These are phyloP conservation scores for Colletotrichum sp. DNA, from an alignment of 2,329 filamentous ascomycete species.

Conservation along the genomic window DNA sequence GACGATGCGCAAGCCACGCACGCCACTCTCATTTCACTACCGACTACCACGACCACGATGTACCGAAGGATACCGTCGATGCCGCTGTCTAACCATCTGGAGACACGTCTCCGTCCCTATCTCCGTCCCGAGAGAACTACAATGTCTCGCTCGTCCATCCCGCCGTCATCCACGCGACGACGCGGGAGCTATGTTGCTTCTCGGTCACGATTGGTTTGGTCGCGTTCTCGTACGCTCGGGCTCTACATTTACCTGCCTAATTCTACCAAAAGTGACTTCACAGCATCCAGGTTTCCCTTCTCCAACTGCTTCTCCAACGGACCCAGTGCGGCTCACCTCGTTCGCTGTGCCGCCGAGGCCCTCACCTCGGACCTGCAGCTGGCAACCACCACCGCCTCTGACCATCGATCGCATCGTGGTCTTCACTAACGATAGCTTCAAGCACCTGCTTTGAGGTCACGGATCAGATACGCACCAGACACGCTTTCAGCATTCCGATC, in stretches of 20 bases:
- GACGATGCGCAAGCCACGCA: slow-evolving; percentile 19
- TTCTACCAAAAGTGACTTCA: background rate
- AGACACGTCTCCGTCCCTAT: background rate
- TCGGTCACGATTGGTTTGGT: background rate
- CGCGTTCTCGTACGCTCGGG: background rate
- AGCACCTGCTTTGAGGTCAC: background rate
- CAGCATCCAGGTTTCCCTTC: background rate
- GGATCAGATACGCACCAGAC: background rate
- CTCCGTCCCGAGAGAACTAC: background rate
- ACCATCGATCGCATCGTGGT: background rate
- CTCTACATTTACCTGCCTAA: background rate
- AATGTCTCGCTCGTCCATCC: background rate
- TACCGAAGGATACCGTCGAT: background rate
- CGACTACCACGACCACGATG: background rate
- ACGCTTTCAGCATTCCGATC: background rate
- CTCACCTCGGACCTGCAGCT: background rate
- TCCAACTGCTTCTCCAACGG: background rate
- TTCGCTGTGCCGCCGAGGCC: background rate
- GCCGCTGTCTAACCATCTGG: background rate
- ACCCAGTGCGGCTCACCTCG: background rate
- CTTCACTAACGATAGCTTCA: background rate
- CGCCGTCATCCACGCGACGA: slow-evolving; percentile 2
- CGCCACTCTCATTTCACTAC: background rate
- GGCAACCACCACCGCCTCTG: background rate
- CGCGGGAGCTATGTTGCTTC: background rate